Conservation (phyloP, 75 land plant species). For the Isoetes taiwanensis region DNA sequence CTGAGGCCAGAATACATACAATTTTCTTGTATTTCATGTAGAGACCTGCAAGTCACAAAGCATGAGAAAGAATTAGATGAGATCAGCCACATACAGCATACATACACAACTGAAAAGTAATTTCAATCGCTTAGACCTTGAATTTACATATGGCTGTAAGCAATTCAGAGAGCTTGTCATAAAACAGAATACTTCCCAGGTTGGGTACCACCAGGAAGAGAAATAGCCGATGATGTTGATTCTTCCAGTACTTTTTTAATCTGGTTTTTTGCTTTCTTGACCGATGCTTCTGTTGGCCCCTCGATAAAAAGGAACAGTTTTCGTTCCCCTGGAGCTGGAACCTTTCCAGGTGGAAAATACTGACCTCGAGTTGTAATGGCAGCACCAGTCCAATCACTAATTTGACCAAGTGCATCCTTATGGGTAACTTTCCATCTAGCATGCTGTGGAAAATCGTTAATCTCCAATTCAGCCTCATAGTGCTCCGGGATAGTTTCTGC, state of each 20-base stretch:
- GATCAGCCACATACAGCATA: too few relatives aligned
- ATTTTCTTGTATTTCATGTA: too few relatives aligned
- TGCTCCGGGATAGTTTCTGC: constrained; percentile 85
- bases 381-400: constrained; percentile 93
- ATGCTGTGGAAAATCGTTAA: constrained; percentile 96
- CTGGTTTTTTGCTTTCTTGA: constrained; percentile 83
- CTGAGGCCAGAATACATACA: too few relatives aligned
- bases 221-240: constrained; percentile 44
- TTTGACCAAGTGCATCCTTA: constrained; percentile 96
- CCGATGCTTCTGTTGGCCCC: constrained; percentile 82
- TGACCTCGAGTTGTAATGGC: constrained; percentile 96
- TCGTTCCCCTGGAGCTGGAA: constrained; percentile 71
- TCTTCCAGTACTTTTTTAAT: constrained; percentile 85
- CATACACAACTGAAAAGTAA: too few relatives aligned
- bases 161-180: too few relatives aligned
- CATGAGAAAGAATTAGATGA: too few relatives aligned
- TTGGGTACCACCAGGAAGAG: constrained; percentile 63
- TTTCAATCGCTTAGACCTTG: too few relatives aligned
- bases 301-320: constrained; percentile 93
- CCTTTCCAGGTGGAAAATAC: constrained; percentile 72
- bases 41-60: too few relatives aligned
- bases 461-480: constrained; percentile 94
- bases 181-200: constrained; percentile 93
- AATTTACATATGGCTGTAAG: too few relatives aligned
- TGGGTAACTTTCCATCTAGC: constrained; percentile 97